Evolutionary conservation across 352 stramenopile genomes (phyloP), one percentile per base, ranked within the genome.

Genomic region (Thalassiosira hispida): DNA sequence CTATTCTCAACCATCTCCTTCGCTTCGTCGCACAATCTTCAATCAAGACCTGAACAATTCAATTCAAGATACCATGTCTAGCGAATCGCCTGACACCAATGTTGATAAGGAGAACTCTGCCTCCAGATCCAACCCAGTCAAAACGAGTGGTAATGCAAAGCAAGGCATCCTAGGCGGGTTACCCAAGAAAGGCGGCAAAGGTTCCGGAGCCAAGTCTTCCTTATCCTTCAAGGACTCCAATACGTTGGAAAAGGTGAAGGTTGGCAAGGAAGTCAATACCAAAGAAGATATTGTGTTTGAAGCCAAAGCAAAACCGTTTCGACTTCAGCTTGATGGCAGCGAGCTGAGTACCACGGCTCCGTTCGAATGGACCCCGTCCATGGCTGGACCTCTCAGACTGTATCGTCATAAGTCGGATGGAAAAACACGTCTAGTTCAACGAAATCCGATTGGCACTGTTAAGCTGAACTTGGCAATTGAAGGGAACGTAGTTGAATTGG

Each of bases 391-490:
- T 9, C 59, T 67, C n/a, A 20, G 25, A 38, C 38, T 67, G 1
- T 42, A 20, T 22, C 35, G 49, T 16, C 18, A 23, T 25, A 18
- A 3, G 6, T 42, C 33, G 4, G 23, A n/a, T 16, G 38, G 59
- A 40, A 53, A 67, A 14, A 23, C 38, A 3, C 51, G 59, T 22
- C 49, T 67, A n/a, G 40, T 67, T 7, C 51, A 55, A 14, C 35
- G 59, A 14, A 67, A 67, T 55, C 38, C 49, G 9, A 55, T 67
- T 25, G 59, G 59, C 7, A 46, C 51, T 2, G 9, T 67, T 40
- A 44, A 67, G 29, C 9, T 67, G 18, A 40, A 55, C 40, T 9
- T 67, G 5, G 35, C 59, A 1, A 67, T 67, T 67, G 59, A 16
- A 18, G 23, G 55, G 18, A 18, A 18, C 0, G 38, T 56, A 20